Evolutionary conservation across 2,329 filamentous ascomycete species (phyloP).

Genomic region (Periconia sp.): DNA sequence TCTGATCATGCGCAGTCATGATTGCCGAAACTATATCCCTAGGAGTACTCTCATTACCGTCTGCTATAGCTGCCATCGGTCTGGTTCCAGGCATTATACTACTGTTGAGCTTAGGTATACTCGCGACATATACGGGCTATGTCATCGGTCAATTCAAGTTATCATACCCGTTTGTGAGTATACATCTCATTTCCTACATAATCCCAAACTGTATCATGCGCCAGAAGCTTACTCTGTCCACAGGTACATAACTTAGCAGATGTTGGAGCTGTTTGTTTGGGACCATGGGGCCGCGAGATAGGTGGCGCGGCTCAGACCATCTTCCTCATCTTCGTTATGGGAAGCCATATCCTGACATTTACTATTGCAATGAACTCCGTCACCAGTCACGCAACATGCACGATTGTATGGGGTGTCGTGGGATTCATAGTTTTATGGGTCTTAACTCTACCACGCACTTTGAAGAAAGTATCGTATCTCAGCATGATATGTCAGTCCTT

Average conservation of each 20-base stretch:
- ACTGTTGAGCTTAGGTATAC: slow-evolving; percentile 54
- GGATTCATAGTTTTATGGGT: slow-evolving; percentile 61
- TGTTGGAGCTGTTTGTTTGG: slow-evolving; percentile 63
- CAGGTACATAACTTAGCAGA: slow-evolving; percentile 55
- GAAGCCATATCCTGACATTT: slow-evolving; percentile 70
- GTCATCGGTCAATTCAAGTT: slow-evolving; percentile 61
- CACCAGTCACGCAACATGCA: slow-evolving; percentile 62
- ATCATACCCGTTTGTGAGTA: slow-evolving; percentile 57
- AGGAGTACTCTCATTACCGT: slow-evolving; percentile 56
- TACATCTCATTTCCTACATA: background rate
- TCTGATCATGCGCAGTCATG: slow-evolving; percentile 46
- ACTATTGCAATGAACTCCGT: slow-evolving; percentile 67
- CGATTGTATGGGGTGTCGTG: slow-evolving; percentile 64
- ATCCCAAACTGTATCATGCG: background rate
- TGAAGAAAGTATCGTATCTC: slow-evolving; percentile 63
- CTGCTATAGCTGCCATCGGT: slow-evolving; percentile 53
- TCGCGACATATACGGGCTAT: slow-evolving; percentile 62
- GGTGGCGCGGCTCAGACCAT: slow-evolving; percentile 63
- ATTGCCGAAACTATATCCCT: slow-evolving; percentile 59
- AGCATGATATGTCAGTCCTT: slow-evolving; percentile 56
- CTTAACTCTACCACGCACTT: slow-evolving; percentile 63
- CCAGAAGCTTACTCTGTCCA: background rate
- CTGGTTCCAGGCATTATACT: slow-evolving; percentile 57
- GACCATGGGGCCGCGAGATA: slow-evolving; percentile 62
- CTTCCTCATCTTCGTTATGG: slow-evolving; percentile 68